Evolutionary conservation across 2,329 filamentous ascomycete genomes (phyloP).

Genomic region (Pestalotiopsis sp.): DNA sequence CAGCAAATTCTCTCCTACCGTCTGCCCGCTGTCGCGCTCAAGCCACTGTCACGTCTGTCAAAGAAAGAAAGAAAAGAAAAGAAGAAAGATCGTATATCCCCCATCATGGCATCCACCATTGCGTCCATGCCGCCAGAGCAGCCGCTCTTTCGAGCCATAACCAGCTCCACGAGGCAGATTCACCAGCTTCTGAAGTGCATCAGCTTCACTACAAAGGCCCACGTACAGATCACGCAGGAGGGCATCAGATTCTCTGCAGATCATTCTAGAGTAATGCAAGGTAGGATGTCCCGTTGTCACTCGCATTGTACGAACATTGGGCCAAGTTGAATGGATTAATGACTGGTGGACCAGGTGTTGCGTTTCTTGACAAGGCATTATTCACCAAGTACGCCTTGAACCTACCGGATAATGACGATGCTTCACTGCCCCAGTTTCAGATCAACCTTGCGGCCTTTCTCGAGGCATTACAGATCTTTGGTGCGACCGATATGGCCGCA

Average conservation of each 20-base stretch:
- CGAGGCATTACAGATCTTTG: constrained; percentile 94
- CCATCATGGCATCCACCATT: constrained; percentile 13
- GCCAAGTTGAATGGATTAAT: constrained; percentile 61
- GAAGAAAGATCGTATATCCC: not conserved
- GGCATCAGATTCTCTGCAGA: constrained; percentile 87
- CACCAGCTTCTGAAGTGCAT: constrained; percentile 63
- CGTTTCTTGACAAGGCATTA: constrained; percentile 83
- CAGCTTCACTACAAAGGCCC: constrained; percentile 57
- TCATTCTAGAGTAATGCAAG: constrained; percentile 89
- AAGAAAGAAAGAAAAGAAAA: constrained; percentile 10
- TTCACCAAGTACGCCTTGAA: constrained; percentile 84
- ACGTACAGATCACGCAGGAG: constrained; percentile 76
- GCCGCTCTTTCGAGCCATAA: constrained; percentile 72
- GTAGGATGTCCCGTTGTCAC: constrained; percentile 42
- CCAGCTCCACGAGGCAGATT: constrained; percentile 75
- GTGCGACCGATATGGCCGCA: constrained; percentile 69
- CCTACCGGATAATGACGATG: constrained; percentile 41
- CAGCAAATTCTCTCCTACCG: not conserved
- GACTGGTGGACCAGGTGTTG: constrained; percentile 53
- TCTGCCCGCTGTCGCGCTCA: not conserved
- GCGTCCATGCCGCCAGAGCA: constrained; percentile 28
- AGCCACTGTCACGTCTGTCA: constrained; percentile 15
- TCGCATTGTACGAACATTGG: not conserved
- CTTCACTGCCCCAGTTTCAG: constrained; percentile 70
- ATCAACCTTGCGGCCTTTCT: constrained; percentile 85